Base-by-base conservation (phyloP, 106 monocot genomes). In the Platanthera guangdongensis region DNA sequence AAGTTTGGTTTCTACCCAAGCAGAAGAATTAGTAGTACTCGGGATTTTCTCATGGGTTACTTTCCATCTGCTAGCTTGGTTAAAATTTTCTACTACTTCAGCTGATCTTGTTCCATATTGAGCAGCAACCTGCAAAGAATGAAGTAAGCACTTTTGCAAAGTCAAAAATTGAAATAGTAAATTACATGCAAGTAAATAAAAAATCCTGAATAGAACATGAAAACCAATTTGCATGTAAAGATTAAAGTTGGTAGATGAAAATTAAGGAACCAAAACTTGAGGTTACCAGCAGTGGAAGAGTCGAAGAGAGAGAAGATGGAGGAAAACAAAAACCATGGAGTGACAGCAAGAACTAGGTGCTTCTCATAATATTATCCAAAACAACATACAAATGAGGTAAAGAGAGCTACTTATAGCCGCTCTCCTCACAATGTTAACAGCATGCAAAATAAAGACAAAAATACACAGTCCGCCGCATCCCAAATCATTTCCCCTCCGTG, bases 101-200 rank as follows among this genome's bases (percentile, higher is more conserved):
- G 75, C 63, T 67, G 92, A 82, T 86, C 95, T 87, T 21, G 47
- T 49, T 30, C 87, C 76, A 80, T 76, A 51, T 74, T 82, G 87
- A 51, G 85, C 82, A 80, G n/a, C 85, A 13, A 94, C 85, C 94
- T 94, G 76, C 4, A 8, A 68, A 51, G 16, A 19, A 51, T 15
- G 32, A 11, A 60, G 19, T 21, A 60, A 19, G 21, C 6, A 60
- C 7, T 60, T 60, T 18, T 9, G n/a, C 65, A 9, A 65, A 65
- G 28, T 30, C 25, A 30, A 65, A 32, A 65, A 4, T 30, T 9
- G 25, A 63, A 32, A 18, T 65, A 65, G 3, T 65, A 10, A 65
- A 65, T 13, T 5, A 65, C 32, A 32, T 11, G 3, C 65, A 65
- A 59, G 7, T 19, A 19, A 6, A 5, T 59, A 21, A 6, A 59